Percentiles rank a stretch among this genome's conserved stretches.
Evolutionary conservation across 805 yeast genomes (phyloP).

Genomic region (Citeromyces nyonsensis): DNA sequence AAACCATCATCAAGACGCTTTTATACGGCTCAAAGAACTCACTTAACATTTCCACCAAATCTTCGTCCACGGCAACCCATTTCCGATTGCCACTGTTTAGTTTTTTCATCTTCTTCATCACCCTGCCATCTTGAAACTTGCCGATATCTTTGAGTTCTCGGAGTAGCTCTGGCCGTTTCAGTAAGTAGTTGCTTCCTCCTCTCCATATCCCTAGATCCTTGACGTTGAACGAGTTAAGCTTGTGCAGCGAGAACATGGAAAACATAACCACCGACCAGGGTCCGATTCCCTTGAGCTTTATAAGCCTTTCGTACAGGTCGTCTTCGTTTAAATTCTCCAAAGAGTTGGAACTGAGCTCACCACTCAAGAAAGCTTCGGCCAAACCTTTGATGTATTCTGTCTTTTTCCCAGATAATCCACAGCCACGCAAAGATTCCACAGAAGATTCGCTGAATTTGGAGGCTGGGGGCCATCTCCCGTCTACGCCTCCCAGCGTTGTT

Average conservation of each 20-base stretch:
- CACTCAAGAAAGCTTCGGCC: constrained; percentile 31
- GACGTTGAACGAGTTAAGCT: constrained; percentile 57
- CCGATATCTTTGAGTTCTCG: constrained; percentile 25
- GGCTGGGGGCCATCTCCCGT: constrained; percentile 33
- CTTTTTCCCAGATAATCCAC: constrained; percentile 61
- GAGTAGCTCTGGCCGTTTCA: constrained; percentile 31
- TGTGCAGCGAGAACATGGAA: constrained; percentile 48
- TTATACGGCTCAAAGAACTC: constrained; percentile 50
- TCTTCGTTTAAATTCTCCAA: constrained; percentile 24
- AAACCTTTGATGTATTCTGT: constrained; percentile 43
- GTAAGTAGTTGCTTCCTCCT: constrained; percentile 56
- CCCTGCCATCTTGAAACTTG: constrained; percentile 15
- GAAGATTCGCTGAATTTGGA: constrained; percentile 21
- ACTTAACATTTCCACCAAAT: constrained; percentile 37
- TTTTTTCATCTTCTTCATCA: constrained; percentile 24
- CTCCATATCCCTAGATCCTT: constrained; percentile 79
- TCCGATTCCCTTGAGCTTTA: constrained; percentile 54
- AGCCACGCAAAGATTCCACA: constrained; percentile 33
- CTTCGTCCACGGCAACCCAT: constrained; percentile 58
- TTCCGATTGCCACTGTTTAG: constrained; percentile 15
- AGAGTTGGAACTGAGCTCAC: constrained; percentile 12
- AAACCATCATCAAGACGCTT: constrained; percentile 47
- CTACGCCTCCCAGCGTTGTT: constrained; percentile 14
- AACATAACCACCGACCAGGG: constrained; percentile 89
- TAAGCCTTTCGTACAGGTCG: constrained; percentile 30